Percentiles rank a stretch among this genome's conserved stretches.
Conservation (phyloP, 257 asterid species). For the Capsicum pubescens region DNA sequence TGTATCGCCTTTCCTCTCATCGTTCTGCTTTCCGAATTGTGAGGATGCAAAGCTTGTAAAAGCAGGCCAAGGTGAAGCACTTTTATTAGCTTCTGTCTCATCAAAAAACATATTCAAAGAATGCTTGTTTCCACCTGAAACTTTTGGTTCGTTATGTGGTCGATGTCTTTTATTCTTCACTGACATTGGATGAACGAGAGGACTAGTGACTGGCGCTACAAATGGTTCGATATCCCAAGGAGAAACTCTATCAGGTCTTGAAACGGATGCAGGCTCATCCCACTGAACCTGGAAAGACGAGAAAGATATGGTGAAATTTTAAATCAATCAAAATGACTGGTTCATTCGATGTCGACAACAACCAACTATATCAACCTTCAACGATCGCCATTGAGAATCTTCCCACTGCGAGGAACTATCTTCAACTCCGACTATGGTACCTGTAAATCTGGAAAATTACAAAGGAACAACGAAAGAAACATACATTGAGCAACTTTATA, state of each 20-base stretch:
- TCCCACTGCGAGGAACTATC: conserved; percentile 66
- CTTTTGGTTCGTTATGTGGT: conserved; percentile 47
- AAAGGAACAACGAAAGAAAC: conserved; percentile 12
- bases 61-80: conserved; percentile 65
- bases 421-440: conserved; percentile 76
- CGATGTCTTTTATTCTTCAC: conserved; percentile 64
- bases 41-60: conserved; percentile 50
- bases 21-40: conserved; percentile 36
- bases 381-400: conserved; percentile 71
- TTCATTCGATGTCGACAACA: neutral
- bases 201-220: conserved; percentile 51
- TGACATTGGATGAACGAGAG: conserved; percentile 44
- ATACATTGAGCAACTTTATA: neutral
- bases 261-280: conserved; percentile 74
- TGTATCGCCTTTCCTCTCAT: conserved; percentile 53
- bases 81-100: conserved; percentile 58
- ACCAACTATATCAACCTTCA: conserved; percentile 53
- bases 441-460: conserved; percentile 62
- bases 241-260: conserved; percentile 77
- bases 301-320: neutral
- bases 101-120: conserved; percentile 49
- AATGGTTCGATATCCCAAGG: conserved; percentile 87
- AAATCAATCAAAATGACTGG: neutral
- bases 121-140: conserved; percentile 50
- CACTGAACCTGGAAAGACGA: conserved; percentile 65